Evolutionary conservation across 139 green algal genomes (phyloP).

Genomic region (Dunaliella primolecta): DNA sequence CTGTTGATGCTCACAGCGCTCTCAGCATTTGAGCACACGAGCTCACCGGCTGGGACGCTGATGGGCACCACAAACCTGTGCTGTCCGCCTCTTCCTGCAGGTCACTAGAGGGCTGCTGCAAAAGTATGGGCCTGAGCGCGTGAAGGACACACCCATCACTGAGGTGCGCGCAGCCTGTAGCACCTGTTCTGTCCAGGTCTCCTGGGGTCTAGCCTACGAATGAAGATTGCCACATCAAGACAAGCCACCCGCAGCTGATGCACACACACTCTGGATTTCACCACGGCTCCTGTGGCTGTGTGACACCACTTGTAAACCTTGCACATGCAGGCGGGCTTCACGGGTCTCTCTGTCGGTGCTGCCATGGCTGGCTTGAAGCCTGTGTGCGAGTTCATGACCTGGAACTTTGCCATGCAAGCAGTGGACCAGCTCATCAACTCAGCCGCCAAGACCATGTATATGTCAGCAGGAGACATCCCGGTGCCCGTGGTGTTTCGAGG

Average conservation of each 20-base stretch:
- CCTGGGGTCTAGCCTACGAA: too few species aligned
- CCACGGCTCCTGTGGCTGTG: neutral
- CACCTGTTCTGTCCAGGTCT: too few species aligned
- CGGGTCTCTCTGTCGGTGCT: slow-evolving; percentile 90
- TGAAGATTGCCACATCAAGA: too few species aligned
- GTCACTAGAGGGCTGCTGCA: slow-evolving; percentile 92
- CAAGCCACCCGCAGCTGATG: too few species aligned
- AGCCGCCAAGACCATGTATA: slow-evolving; percentile 97
- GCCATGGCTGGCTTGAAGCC: slow-evolving; percentile 89
- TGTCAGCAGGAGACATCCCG: slow-evolving; percentile 92
- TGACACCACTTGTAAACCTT: neutral
- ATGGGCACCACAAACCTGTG: too few species aligned
- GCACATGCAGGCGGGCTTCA: slow-evolving; percentile 85
- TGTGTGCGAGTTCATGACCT: slow-evolving; percentile 99
- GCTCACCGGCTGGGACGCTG: too few species aligned
- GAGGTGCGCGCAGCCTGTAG: too few species aligned
- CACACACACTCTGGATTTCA: too few species aligned
- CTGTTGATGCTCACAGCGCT: too few species aligned
- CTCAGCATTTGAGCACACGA: too few species aligned
- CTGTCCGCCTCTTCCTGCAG: too few species aligned
- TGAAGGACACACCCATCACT: slow-evolving; percentile 98
- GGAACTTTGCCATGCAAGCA: slow-evolving; percentile 98
- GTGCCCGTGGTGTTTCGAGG: slow-evolving; percentile 97
- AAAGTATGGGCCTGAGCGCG: slow-evolving; percentile 91
- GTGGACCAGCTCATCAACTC: slow-evolving; percentile 99